Base-by-base conservation (phyloP, 139 green algal species). In the Tetraselmis chui region DNA sequence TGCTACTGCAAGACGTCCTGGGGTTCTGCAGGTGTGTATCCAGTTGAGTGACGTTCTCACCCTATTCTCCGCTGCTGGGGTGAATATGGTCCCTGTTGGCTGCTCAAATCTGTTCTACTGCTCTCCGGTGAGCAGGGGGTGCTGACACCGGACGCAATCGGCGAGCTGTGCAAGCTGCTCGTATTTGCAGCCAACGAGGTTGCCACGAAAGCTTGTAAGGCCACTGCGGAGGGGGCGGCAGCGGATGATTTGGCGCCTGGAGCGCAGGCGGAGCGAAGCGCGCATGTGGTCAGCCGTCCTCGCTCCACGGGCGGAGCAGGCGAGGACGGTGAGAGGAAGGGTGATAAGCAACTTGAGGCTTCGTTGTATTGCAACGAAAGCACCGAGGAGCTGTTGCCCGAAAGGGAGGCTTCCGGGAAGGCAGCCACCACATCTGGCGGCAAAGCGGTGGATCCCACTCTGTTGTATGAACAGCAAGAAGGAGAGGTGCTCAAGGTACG, bases 161-260 rank as follows among this genome's bases (percentile, higher is more conserved):
- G 89, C 29, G 87, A 91, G 82, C 59, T 91, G n/a, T 87, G 84
- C 32, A 30, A 82, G 58, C 82, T 91, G 80, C 80, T 87, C 25
- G 27, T 87, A 0, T 59, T 81, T 2, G 75, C 83, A 23, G 80
- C 80, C 23, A 76, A 82, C 22, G 84, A 87, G 74, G 67, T 76
- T 67, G 29, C 45, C 5, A 18, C 45, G 11, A 67, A 18, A n/a
- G n/a, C n/a, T n/a, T n/a, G n/a, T n/a, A n/a, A n/a, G n/a, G n/a
- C n/a, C n/a, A n/a, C n/a, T n/a, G n/a, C n/a, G n/a, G n/a, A n/a
- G n/a, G n/a, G n/a, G n/a, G n/a, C n/a, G n/a, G n/a, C n/a, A n/a
- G n/a, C n/a, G n/a, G n/a, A n/a, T n/a, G n/a, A n/a, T n/a, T n/a
- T n/a, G n/a, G n/a, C n/a, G n/a, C n/a, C n/a, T n/a, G n/a, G n/a